Evolutionary conservation across 768 basidiomycete species (phyloP).

Genomic region (Russula sp.): DNA sequence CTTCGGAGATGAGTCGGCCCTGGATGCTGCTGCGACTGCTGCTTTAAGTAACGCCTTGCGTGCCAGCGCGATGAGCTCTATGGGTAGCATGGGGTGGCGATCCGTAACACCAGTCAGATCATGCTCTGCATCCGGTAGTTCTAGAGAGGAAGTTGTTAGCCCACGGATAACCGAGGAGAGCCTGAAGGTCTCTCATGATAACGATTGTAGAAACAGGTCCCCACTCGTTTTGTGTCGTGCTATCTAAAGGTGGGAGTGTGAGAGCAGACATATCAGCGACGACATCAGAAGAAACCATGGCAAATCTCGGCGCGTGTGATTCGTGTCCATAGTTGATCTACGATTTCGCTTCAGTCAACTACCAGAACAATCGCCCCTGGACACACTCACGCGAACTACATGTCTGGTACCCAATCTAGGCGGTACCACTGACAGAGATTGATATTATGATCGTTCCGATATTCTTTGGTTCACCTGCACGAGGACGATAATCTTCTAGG

Average conservation of each 20-base stretch:
- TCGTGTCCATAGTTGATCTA: neutral
- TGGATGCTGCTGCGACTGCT: too few species aligned
- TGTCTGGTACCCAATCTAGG: neutral
- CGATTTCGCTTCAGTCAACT: neutral
- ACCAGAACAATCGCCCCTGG: neutral
- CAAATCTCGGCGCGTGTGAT: neutral
- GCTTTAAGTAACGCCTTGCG: too few species aligned
- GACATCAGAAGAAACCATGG: neutral
- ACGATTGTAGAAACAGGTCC: too few species aligned
- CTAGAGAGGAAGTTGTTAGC: too few species aligned
- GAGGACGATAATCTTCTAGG: neutral
- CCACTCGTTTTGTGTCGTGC: too few species aligned
- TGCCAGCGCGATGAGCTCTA: too few species aligned
- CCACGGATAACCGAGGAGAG: too few species aligned
- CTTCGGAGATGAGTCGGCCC: too few species aligned
- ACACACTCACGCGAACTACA: neutral
- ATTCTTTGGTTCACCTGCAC: neutral
- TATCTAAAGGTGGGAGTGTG: neutral
- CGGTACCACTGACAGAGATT: neutral
- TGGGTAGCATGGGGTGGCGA: too few species aligned
- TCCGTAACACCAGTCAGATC: too few species aligned
- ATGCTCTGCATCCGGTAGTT: too few species aligned
- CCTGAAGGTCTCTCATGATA: too few species aligned
- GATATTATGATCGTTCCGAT: neutral
- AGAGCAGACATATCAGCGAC: neutral